Conservation (phyloP, 768 basidiomycete species). For the Ramaria rubella region DNA sequence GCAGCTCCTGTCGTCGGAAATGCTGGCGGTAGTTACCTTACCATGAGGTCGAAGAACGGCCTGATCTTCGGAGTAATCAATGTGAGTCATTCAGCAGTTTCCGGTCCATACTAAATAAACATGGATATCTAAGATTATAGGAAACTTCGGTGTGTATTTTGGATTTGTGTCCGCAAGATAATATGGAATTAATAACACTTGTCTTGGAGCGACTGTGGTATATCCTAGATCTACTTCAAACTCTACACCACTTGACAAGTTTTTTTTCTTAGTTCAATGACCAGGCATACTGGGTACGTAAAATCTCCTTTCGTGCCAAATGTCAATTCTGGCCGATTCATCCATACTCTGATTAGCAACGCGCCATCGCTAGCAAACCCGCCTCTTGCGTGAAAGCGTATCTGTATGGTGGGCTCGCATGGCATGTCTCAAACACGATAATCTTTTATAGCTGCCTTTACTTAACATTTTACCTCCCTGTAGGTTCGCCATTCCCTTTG, state of each 20-base stretch:
- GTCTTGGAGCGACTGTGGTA: conserved; percentile 10
- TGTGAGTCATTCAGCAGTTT: conserved; percentile 18
- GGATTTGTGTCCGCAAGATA: neutral
- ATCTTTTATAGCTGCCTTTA: neutral
- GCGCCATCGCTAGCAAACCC: conserved; percentile 82
- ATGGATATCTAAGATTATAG: conserved; percentile 40
- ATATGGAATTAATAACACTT: conserved; percentile 10
- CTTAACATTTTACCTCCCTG: neutral
- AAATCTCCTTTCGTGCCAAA: neutral
- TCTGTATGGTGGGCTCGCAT: conserved; percentile 80
- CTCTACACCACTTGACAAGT: neutral
- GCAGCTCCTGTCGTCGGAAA: conserved; percentile 68
- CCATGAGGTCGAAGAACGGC: conserved; percentile 69
- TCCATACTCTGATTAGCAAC: conserved; percentile 38
- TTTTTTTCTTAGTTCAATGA: conserved; percentile 35
- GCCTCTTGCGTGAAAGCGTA: conserved; percentile 88
- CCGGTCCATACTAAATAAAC: neutral
- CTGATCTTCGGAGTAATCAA: conserved; percentile 85
- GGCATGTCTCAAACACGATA: conserved; percentile 39
- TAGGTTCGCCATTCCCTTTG: conserved; percentile 81
- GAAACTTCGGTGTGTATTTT: conserved; percentile 61
- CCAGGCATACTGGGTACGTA: conserved; percentile 65
- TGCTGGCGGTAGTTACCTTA: conserved; percentile 74
- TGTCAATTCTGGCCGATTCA: neutral
- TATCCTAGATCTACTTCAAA: neutral